A percentile compares a stretch with the other conserved stretches of the same genome.
These are phyloP conservation scores for Mrakia hoshinonis DNA, from an alignment of 768 basidiomycete species.

Conservation along the genomic window DNA sequence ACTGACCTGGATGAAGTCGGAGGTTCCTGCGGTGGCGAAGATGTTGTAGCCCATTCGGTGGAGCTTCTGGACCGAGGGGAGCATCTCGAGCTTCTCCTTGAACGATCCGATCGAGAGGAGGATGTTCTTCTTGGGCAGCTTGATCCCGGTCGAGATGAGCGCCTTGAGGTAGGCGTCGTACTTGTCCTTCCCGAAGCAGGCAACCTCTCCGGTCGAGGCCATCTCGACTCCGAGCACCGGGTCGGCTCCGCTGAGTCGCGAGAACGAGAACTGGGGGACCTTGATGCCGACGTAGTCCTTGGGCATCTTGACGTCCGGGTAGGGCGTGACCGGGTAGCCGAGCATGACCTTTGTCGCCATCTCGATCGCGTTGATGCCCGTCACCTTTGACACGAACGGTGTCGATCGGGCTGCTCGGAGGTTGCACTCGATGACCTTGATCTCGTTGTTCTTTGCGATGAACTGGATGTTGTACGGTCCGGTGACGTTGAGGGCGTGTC, in stretches of 20 bases:
- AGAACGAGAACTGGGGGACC: conserved; percentile 99
- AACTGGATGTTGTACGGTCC: conserved; percentile 99
- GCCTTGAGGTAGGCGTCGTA: conserved; percentile 98
- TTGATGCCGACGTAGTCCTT: conserved; percentile 95
- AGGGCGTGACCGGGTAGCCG: conserved; percentile 74
- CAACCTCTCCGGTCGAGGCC: conserved; percentile 99
- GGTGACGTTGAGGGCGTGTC: conserved; percentile 92
- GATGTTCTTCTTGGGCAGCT: conserved; percentile 93
- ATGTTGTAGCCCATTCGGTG: conserved; percentile 87
- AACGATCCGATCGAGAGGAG: conserved; percentile 93
- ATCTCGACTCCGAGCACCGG: conserved; percentile 97
- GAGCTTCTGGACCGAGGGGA: conserved; percentile 92
- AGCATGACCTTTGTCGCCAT: conserved; percentile 99
- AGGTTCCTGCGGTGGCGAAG: conserved; percentile 92
- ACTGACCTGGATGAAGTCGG: conserved; percentile 70
- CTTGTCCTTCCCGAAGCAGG: conserved; percentile 94
- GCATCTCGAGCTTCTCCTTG: conserved; percentile 91
- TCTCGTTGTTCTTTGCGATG: conserved; percentile 99
- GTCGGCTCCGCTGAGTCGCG: conserved; percentile 89
- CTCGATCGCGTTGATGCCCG: conserved; percentile 94
- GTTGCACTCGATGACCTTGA: conserved; percentile 99
- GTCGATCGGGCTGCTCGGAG: conserved; percentile 93
- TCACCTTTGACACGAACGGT: conserved; percentile 98
- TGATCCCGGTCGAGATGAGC: conserved; percentile 89
- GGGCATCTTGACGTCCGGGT: conserved; percentile 80